Base-by-base conservation (phyloP, 2,329 filamentous ascomycete species). In the Chrysosporium keratinophilum region DNA sequence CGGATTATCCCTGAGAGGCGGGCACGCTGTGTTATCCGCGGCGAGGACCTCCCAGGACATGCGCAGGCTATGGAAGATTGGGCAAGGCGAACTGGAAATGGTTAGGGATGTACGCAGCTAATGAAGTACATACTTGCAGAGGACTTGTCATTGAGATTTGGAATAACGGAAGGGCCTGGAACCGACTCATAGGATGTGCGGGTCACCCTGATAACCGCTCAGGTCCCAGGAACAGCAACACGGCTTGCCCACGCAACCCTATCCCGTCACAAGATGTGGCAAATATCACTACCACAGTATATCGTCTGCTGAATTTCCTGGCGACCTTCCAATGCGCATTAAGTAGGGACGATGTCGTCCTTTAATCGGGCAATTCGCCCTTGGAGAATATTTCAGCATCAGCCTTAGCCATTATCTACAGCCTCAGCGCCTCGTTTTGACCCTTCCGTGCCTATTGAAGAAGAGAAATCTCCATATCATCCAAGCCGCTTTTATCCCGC, bases 31-130 rank as follows among this genome's bases (percentile, higher is more conserved):
- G 44, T 54, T n/a, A 20, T 54, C n/a, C 34, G 45, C 15, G 44
- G 34, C 23, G 52, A 54, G 33, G 52, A 54, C 20, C 31, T 54
- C 9, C 51, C 51, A 33, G 51, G 51, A 17, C 41, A 54, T 54
- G 42, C 15, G n/a, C 10, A 54, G 19, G 41, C 51, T 12, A 31
- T 54, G 43, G 20, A 48, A 40, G 51, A 54, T 40, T 46, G 15
- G 15, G 51, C 39, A 12, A 31, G 37, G 39, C 35, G 48, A 31
- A 51, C 1, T 43, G 48, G 48, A 50, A 28, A 50, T 50, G 37
- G 37, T 40, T 40, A 40, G 37, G n/a, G 37, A 40, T 40, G 37
- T 15, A 40, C 10, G 37, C 37, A 40, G 37, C 37, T 40, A 40
- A 40, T 40, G 37, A 40, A 40, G 37, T 40, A 40, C 37, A 40